phyloP scores from a whole-genome alignment of 208 protist genomes.

The Trypanosoma caninum region DNA sequence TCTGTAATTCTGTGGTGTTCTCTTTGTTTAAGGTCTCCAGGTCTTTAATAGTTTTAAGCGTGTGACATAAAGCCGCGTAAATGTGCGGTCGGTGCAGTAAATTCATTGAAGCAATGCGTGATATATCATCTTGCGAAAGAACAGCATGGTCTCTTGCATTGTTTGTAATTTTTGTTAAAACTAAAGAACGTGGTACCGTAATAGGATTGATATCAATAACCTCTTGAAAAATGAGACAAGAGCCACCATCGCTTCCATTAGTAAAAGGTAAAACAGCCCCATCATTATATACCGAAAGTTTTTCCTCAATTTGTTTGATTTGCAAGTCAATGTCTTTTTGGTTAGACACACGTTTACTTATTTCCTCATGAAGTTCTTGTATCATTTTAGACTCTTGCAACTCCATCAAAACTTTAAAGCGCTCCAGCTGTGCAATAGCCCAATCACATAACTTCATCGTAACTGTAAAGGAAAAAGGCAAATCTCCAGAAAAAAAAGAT shows the following conservation, averaged over 20 bases:
- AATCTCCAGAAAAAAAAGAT: background rate
- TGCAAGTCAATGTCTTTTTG: conserved; percentile 34
- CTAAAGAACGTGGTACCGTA: conserved; percentile 29
- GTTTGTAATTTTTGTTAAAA: conserved; percentile 17
- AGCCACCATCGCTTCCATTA: background rate
- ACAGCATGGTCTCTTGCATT: conserved; percentile 22
- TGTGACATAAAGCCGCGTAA: conserved; percentile 25
- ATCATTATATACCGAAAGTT: conserved; percentile 30
- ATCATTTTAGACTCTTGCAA: conserved; percentile 39
- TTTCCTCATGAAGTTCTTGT: conserved; percentile 36
- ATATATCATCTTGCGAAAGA: conserved; percentile 33
- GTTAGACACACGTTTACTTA: conserved; percentile 34
- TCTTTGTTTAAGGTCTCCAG: conserved; percentile 4
- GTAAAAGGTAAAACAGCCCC: background rate
- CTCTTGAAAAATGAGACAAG: conserved; percentile 30
- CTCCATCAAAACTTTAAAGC: conserved; percentile 31
- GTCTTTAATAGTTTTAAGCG: conserved; percentile 14
- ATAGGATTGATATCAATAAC: conserved; percentile 17
- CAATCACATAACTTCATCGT: conserved; percentile 45
- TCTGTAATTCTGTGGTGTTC: background rate
- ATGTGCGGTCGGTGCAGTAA: conserved; percentile 33
- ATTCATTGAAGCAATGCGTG: conserved; percentile 7
- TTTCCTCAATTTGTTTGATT: conserved; percentile 33
- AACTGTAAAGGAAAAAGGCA: conserved; percentile 15
- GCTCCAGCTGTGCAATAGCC: conserved; percentile 39